Evolutionary conservation across 495 filamentous ascomycete species (phyloP).

Genomic region (Opeltia flavorubescens): DNA sequence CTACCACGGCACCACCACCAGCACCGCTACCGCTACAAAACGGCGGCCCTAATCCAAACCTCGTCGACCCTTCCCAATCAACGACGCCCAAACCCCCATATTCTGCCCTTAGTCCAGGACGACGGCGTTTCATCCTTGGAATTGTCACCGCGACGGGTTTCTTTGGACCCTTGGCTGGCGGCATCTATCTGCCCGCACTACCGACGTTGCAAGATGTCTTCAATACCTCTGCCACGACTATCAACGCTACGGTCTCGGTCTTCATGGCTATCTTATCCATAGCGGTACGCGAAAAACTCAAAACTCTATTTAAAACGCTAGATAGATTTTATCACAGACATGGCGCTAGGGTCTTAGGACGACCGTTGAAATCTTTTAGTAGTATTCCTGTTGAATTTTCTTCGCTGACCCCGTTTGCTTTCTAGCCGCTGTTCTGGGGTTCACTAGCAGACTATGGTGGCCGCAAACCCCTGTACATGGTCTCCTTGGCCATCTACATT

Average conservation of each 20-base stretch:
- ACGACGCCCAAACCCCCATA: too few relatives aligned
- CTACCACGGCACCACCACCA: too few relatives aligned
- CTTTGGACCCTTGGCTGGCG: conserved; percentile 54
- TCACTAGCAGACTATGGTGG: conserved; percentile 15
- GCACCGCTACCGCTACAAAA: too few relatives aligned
- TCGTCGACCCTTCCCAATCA: too few relatives aligned
- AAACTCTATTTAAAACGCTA: too few relatives aligned
- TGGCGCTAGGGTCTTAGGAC: too few relatives aligned
- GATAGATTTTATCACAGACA: too few relatives aligned
- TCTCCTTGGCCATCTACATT: conserved; percentile 15
- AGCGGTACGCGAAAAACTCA: neutral
- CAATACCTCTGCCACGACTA: conserved; percentile 40
- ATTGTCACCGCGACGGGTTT: conserved; percentile 31
- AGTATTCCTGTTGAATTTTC: too few relatives aligned
- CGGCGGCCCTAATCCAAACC: too few relatives aligned
- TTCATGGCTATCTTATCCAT: conserved; percentile 39
- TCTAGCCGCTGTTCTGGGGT: conserved; percentile 18
- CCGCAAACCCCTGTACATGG: conserved; percentile 17
- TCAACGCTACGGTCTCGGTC: conserved; percentile 54
- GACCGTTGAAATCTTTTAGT: too few relatives aligned
- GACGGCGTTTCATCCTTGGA: conserved; percentile 13
- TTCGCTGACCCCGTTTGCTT: too few relatives aligned
- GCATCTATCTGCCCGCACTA: conserved; percentile 62
- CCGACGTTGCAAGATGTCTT: conserved; percentile 41
- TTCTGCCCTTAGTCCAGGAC: conserved; percentile 12